Conservation (phyloP, 2,329 filamentous ascomycete species). For the Juglanconis juglandina region DNA sequence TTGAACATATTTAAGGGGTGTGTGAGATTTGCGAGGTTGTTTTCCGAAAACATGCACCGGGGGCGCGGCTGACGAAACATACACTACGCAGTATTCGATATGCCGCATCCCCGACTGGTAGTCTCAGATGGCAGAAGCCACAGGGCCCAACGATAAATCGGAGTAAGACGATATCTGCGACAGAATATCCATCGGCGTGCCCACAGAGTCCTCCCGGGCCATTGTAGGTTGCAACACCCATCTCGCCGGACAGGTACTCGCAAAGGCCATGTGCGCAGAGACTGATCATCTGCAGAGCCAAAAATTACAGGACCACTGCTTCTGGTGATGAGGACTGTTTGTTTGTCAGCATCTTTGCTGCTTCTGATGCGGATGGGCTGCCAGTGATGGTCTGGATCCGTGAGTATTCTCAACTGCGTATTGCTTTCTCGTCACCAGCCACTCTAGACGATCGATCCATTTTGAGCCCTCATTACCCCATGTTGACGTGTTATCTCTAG, state of each 20-base stretch:
- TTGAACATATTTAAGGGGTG: conserved; percentile 9
- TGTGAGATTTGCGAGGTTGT: neutral
- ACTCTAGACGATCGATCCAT: neutral
- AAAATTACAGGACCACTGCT: neutral
- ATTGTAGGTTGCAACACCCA: neutral
- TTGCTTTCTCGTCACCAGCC: neutral
- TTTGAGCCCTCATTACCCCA: neutral
- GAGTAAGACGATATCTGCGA: neutral
- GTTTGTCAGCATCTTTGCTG: conserved; percentile 8
- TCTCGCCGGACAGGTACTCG: neutral
- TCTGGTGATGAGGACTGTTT: conserved; percentile 14
- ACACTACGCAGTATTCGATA: neutral
- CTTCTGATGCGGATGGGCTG: neutral
- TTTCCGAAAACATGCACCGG: neutral
- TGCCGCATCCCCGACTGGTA: conserved; percentile 2
- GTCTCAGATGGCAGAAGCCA: conserved; percentile 2
- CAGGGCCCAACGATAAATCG: neutral
- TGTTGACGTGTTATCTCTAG: neutral
- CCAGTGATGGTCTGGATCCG: conserved; percentile 15
- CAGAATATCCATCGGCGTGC: conserved; percentile 1
- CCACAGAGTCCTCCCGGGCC: conserved; percentile 5
- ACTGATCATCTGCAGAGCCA: neutral
- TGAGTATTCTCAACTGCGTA: neutral
- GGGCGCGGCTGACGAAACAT: too few relatives aligned
- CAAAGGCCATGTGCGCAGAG: neutral